Conservation (phyloP, 345 rosid species). For the Lenwebbia sp. region DNA sequence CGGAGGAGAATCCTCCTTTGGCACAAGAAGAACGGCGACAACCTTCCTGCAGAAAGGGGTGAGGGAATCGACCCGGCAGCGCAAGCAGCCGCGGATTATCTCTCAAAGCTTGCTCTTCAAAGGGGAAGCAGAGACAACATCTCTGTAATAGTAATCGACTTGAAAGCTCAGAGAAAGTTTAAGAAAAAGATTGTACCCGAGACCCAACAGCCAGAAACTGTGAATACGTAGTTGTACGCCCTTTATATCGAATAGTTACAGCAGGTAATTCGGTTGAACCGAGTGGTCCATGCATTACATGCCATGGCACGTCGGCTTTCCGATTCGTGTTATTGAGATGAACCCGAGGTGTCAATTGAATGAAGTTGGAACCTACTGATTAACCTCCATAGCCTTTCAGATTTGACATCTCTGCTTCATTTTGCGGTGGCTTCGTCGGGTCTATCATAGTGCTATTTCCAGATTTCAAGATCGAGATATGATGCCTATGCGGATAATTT, state of each 20-base stretch:
- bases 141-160: constrained; percentile 57
- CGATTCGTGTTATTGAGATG: background rate
- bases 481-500: background rate
- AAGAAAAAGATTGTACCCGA: constrained; percentile 12
- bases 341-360: background rate
- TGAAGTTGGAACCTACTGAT: background rate
- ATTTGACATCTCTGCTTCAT: background rate
- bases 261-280: background rate
- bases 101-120: constrained; percentile 53
- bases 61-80: constrained; percentile 53
- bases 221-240: background rate
- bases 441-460: background rate
- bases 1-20: constrained; percentile 48
- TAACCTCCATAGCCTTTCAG: background rate
- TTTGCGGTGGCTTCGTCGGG: background rate
- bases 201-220: background rate
- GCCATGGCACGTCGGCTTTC: background rate
- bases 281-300: background rate
- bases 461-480: background rate
- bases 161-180: constrained; percentile 56
- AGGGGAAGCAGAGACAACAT: constrained; percentile 85
- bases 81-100: constrained; percentile 63
- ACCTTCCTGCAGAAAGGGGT: constrained; percentile 14
- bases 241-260: background rate
- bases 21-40: constrained; percentile 49